A percentile compares a stretch with the other conserved stretches of the same genome.
These are phyloP conservation scores for Solanum tarijense DNA, from an alignment of 257 asterid genomes.

Conservation along the genomic window DNA sequence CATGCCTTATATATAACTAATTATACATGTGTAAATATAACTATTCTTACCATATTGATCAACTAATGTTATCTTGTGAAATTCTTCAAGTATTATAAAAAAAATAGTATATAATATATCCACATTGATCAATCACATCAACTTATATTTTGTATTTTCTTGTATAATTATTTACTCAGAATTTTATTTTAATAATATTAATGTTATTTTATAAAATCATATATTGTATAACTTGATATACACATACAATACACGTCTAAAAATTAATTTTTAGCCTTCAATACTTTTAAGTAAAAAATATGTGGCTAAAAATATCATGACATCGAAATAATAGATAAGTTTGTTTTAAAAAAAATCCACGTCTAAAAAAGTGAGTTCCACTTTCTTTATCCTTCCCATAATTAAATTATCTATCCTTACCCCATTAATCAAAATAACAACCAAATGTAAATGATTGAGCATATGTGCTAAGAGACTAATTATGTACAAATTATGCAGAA, in stretches of 20 bases:
- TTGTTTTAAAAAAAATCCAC: too few species aligned
- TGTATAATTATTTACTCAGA: background rate
- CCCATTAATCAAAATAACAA: background rate
- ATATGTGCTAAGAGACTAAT: background rate
- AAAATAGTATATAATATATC: background rate
- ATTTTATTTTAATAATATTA: too few species aligned
- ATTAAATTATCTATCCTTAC: background rate
- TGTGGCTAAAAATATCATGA: too few species aligned
- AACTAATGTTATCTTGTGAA: background rate
- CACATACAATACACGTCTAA: background rate
- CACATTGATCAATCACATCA: background rate
- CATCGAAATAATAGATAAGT: too few species aligned
- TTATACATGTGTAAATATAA: too few species aligned
- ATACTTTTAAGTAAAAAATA: too few species aligned
- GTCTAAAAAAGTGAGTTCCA: background rate
- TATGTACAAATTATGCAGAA: background rate
- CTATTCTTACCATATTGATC: background rate
- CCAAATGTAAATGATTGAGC: background rate
- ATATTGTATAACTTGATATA: background rate
- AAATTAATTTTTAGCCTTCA: too few species aligned
- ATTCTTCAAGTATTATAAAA: background rate
- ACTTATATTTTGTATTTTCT: background rate
- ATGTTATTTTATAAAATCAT: too few species aligned
- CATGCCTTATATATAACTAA: background rate
- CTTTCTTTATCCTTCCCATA: background rate